Evolutionary conservation across 1,284 basidiomycete genomes (phyloP), one percentile per base, ranked within the genome.

Genomic region (Phylloporus sp.): DNA sequence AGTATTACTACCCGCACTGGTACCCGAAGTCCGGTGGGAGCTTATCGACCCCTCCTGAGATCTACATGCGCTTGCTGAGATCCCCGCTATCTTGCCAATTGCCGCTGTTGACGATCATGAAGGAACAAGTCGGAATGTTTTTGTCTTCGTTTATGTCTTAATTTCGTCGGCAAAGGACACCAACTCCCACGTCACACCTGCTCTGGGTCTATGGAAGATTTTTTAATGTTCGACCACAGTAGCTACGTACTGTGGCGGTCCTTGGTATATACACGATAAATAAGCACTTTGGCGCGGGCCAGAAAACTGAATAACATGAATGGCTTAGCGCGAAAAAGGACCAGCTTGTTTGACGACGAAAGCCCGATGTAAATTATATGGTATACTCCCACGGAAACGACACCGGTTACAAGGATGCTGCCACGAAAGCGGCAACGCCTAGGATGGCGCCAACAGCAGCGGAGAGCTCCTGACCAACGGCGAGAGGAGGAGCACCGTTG

Each of bases 401-500:
- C 34, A 44, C 2, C n/a, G 31, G 59, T 58, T 39, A 75, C 54
- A 75, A 46, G 40, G 67, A 61, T 13, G 67, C 64, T 26, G 61
- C 67, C 1, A 66, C 63, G 12, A 76, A 62, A 20, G 75, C 77
- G 12, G 68, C 71, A 32, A 68, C 49, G n/a, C 77, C 71, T 1
- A 77, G 26, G 46, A 76, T 56, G 17, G 72, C 68, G 42, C 71
- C 28, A 11, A 75, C n/a, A 20, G 66, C 64, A 20, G 64, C 54
- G 24, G 74, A 66, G 26, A 78, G 29, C 15, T 77, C 76, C 54
- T 65, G 65, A 32, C 60, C 66, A 15, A 68, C 66, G 5, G 68
- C 47, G 29, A 70, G 74, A 37, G 70, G 64, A 50, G 76, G 72
- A 2, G 72, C 74, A n/a, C 72, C 66, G 34, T 62, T 71, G 34